Evolutionary conservation across 2,329 filamentous ascomycete genomes (phyloP).

Genomic region (Didymella lethalis): DNA sequence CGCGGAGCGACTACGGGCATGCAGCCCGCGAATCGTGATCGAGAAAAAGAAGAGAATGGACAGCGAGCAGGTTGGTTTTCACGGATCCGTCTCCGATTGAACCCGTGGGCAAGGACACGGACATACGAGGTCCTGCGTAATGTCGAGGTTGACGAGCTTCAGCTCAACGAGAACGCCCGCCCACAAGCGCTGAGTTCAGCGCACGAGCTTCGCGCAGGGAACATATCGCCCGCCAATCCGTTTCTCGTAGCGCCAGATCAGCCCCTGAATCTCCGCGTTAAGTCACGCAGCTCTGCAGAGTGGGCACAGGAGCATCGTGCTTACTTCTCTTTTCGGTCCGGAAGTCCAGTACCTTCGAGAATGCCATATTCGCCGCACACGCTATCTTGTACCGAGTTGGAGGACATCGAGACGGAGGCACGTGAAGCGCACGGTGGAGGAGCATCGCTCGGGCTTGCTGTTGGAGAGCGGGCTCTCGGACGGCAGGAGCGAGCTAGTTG

Average conservation of each 20-base stretch:
- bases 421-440: constrained; percentile 6
- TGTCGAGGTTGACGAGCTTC: background rate
- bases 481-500: constrained; percentile 21
- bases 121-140: background rate
- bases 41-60: no score
- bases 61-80: no score
- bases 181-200: background rate
- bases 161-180: background rate
- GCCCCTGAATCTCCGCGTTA: no score
- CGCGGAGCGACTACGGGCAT: background rate
- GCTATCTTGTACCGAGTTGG: constrained; percentile 1
- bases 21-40: no score
- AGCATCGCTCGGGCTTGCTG: background rate
- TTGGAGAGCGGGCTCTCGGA: background rate
- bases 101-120: background rate
- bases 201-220: background rate
- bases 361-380: background rate
- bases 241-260: constrained; percentile 1
- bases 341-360: background rate
- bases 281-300: background rate
- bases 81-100: no score
- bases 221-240: constrained; percentile 5
- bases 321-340: background rate
- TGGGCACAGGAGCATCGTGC: constrained; percentile 12
- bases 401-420: constrained; percentile 4